Percentiles rank a stretch among this genome's conserved stretches.
Conservation (phyloP, 2,329 filamentous ascomycete species). For the Tolypocladium tropicale region DNA sequence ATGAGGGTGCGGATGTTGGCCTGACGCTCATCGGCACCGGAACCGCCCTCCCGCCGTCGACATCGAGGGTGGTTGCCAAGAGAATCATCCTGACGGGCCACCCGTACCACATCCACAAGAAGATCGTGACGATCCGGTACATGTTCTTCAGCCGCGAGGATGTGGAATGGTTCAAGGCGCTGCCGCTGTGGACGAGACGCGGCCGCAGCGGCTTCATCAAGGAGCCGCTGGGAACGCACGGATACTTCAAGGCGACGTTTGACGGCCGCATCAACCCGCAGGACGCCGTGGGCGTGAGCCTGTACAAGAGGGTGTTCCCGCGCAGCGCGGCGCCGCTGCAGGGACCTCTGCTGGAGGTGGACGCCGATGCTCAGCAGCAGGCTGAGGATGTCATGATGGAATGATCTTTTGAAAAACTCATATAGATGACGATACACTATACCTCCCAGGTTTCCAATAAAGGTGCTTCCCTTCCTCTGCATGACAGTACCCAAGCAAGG, state of each 20-base stretch:
- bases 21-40: slow-evolving; percentile 77
- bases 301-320: slow-evolving; percentile 82
- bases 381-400: slow-evolving; percentile 26
- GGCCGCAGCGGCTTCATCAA: slow-evolving; percentile 87
- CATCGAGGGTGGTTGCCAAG: slow-evolving; percentile 77
- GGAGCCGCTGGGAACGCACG: slow-evolving; percentile 88
- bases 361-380: slow-evolving; percentile 7
- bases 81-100: slow-evolving; percentile 89
- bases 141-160: slow-evolving; percentile 99
- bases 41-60: slow-evolving; percentile 71
- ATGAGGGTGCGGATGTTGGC: slow-evolving; percentile 33
- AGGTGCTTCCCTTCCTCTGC: background rate
- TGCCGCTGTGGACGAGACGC: slow-evolving; percentile 88
- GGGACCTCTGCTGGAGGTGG: slow-evolving; percentile 30
- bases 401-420: background rate
- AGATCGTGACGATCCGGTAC: slow-evolving; percentile 90
- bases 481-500: background rate
- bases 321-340: slow-evolving; percentile 46
- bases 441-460: background rate
- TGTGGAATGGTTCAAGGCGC: slow-evolving; percentile 93
- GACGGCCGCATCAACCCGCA: slow-evolving; percentile 93
- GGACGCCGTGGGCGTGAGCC: slow-evolving; percentile 82
- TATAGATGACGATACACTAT: slow-evolving; percentile 9
- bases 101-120: slow-evolving; percentile 98
- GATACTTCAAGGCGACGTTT: slow-evolving; percentile 99